Conservation (phyloP, 441 rosid genomes). For the Erysimum pusillum region DNA sequence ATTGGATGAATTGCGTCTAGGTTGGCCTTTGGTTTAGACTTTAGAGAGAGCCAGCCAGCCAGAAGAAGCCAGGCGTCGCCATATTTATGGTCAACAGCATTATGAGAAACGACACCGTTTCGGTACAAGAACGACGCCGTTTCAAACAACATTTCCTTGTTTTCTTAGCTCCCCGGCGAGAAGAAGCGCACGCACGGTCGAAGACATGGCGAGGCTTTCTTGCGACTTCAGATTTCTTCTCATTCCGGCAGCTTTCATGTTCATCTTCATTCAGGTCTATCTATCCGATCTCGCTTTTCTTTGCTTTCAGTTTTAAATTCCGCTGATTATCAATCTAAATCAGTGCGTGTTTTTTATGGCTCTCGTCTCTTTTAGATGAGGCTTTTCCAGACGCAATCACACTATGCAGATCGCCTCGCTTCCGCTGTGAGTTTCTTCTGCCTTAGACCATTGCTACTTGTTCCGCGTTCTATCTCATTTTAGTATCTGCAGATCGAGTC, state of each 20-base stretch:
- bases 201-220: conserved; percentile 50
- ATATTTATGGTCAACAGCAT: not conserved
- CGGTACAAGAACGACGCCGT: conserved; percentile 1
- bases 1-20: conserved; percentile 16
- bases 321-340: too few relatives aligned
- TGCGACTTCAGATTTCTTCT: conserved; percentile 90
- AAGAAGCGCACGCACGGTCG: not conserved
- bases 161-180: conserved; percentile 28
- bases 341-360: too few relatives aligned
- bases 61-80: not conserved
- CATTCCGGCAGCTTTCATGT: conserved; percentile 73
- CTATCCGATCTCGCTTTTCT: conserved; percentile 1
- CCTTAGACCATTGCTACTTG: not conserved
- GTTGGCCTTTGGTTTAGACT: not conserved
- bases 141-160: not conserved
- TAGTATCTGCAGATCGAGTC: conserved; percentile 68
- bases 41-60: not conserved
- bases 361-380: conserved; percentile 62
- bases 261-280: conserved; percentile 84
- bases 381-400: conserved; percentile 84
- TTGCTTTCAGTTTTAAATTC: too few relatives aligned
- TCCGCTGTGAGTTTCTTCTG: conserved; percentile 61
- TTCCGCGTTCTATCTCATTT: too few relatives aligned
- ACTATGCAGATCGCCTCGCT: conserved; percentile 85
- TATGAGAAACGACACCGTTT: not conserved